phyloP scores from a whole-genome alignment of 2,329 filamentous ascomycete genomes.

The Cladophialophora yegresii region DNA sequence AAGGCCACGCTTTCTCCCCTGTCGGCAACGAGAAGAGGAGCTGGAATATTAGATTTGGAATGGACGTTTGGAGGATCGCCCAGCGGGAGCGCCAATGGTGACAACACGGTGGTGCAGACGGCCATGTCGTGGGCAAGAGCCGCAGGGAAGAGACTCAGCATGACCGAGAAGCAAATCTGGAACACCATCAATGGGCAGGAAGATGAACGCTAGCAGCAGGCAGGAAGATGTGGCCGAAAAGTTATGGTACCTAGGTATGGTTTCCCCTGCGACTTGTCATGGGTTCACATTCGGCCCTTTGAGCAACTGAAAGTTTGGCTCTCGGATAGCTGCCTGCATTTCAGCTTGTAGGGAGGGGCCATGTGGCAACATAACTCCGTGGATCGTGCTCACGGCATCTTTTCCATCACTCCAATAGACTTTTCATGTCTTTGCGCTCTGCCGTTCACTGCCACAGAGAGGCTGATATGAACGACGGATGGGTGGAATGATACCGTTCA shows the following conservation, averaged over 20 bases:
- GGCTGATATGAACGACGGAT: not conserved
- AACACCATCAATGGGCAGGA: conserved; percentile 40
- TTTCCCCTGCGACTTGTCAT: not conserved
- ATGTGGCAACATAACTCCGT: not conserved
- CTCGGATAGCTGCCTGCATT: not conserved
- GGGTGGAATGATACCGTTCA: not conserved
- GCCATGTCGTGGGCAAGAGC: conserved; percentile 37
- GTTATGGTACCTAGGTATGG: too few species aligned
- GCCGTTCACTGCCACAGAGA: not conserved
- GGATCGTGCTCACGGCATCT: not conserved
- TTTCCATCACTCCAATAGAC: too few species aligned
- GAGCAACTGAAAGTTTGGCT: not conserved
- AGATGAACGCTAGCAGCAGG: not conserved
- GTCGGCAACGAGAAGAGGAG: conserved; percentile 22
- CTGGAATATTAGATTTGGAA: conserved; percentile 50
- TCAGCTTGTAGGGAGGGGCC: not conserved
- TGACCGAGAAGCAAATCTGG: conserved; percentile 53
- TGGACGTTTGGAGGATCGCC: conserved; percentile 63
- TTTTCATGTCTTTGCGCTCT: not conserved
- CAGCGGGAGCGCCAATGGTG: conserved; percentile 53
- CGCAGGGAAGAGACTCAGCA: conserved; percentile 44
- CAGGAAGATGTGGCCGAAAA: not conserved
- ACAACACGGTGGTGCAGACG: conserved; percentile 40
- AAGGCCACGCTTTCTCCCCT: conserved; percentile 23
- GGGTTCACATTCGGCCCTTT: not conserved